Evolutionary conservation across 2,329 filamentous ascomycete genomes (phyloP).

Genomic region (Hypoxylon sp.): DNA sequence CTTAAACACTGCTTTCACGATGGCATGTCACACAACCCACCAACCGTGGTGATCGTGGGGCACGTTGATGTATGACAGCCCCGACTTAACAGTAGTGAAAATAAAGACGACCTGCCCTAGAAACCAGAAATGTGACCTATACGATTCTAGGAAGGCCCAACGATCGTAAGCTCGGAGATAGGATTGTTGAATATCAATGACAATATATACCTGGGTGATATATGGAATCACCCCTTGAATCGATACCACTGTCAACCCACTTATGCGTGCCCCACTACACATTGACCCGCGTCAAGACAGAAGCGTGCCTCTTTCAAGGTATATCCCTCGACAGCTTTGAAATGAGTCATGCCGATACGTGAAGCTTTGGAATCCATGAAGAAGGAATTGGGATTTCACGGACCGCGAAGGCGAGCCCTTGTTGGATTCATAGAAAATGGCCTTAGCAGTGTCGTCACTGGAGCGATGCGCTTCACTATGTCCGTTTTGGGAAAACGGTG

Average conservation of each 20-base stretch:
- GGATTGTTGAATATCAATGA: not conserved
- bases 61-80: no score
- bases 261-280: not conserved
- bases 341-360: not conserved
- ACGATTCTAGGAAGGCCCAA: not conserved
- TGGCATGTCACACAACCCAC: not conserved
- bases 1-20: not conserved
- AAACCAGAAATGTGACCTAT: not conserved
- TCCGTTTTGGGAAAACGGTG: constrained; percentile 20
- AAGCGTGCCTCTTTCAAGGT: not conserved
- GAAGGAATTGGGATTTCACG: not conserved
- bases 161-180: not conserved
- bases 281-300: not conserved
- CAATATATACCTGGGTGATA: not conserved
- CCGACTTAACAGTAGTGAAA: not conserved
- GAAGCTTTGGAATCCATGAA: not conserved
- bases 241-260: not conserved
- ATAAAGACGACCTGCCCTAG: not conserved
- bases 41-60: not conserved
- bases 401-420: not conserved
- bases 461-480: not conserved
- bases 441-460: not conserved
- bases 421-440: not conserved
- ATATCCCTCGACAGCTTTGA: not conserved
- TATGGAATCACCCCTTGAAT: no score